phyloP scores from a whole-genome alignment of 495 filamentous ascomycete species.

The Arthonia radiata region DNA sequence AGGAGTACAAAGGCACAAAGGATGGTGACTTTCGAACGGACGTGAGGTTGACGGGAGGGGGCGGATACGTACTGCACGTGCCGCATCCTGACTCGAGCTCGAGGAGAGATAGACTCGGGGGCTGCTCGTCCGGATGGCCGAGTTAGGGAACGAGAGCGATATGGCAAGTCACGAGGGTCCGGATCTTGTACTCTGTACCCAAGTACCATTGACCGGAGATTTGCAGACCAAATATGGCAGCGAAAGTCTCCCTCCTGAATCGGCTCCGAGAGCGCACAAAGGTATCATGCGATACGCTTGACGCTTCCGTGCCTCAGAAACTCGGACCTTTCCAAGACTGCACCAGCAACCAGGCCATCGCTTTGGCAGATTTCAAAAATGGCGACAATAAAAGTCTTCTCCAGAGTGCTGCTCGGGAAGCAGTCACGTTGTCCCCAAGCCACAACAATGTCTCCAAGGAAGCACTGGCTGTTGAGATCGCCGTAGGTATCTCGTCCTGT shows the following conservation, averaged over 20 bases:
- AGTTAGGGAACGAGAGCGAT: no score
- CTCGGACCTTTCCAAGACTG: conserved; percentile 37
- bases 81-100: no score
- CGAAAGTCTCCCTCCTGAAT: conserved; percentile 21
- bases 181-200: no score
- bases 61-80: no score
- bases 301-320: conserved; percentile 25
- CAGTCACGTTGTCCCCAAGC: conserved; percentile 11
- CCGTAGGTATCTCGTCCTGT: conserved; percentile 8
- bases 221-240: no score
- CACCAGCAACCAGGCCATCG: conserved; percentile 44
- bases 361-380: conserved; percentile 30
- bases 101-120: no score
- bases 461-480: conserved; percentile 33
- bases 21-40: no score
- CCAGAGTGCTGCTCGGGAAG: conserved; percentile 18
- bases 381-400: conserved; percentile 20
- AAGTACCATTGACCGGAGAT: no score
- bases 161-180: no score
- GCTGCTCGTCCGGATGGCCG: no score
- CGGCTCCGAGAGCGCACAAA: conserved; percentile 22
- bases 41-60: no score
- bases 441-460: conserved; percentile 18
- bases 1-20: no score
- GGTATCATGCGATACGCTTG: conserved; percentile 37